These are phyloP conservation scores for Kazachstania bromeliacearum DNA, from an alignment of 805 yeast genomes.

Conservation along the genomic window DNA sequence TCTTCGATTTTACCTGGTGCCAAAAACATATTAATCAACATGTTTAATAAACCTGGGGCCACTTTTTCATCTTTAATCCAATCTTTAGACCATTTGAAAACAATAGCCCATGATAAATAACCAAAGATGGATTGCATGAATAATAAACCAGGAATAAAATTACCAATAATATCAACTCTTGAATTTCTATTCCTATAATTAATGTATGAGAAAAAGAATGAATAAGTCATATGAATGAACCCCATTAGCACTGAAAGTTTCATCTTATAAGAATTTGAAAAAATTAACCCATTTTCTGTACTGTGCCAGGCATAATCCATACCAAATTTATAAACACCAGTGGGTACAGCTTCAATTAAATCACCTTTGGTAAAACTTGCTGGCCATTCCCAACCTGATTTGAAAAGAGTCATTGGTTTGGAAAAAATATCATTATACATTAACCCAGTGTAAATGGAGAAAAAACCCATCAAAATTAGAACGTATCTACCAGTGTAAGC, in stretches of 20 bases:
- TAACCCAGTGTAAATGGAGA: slow-evolving; percentile 92
- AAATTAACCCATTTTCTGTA: slow-evolving; percentile 80
- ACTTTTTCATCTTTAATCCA: slow-evolving; percentile 71
- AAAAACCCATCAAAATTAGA: slow-evolving; percentile 80
- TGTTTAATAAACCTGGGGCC: slow-evolving; percentile 90
- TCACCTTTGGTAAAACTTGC: slow-evolving; percentile 60
- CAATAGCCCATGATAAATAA: slow-evolving; percentile 72
- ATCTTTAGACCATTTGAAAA: slow-evolving; percentile 91
- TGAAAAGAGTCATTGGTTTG: slow-evolving; percentile 77
- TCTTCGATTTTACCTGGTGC: slow-evolving; percentile 86
- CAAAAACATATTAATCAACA: slow-evolving; percentile 91
- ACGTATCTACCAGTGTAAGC: slow-evolving; percentile 91
- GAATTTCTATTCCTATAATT: slow-evolving; percentile 65
- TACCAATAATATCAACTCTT: slow-evolving; percentile 75
- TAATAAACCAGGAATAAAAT: slow-evolving; percentile 85
- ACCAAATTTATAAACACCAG: slow-evolving; percentile 74
- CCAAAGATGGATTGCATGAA: slow-evolving; percentile 97
- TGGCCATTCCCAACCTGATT: slow-evolving; percentile 94
- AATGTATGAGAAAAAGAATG: slow-evolving; percentile 73
- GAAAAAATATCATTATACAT: slow-evolving; percentile 92
- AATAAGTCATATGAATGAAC: slow-evolving; percentile 86
- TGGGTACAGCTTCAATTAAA: slow-evolving; percentile 51
- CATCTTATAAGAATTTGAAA: slow-evolving; percentile 95
- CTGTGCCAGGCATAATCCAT: slow-evolving; percentile 97
- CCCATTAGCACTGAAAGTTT: slow-evolving; percentile 93